Evolutionary conservation across 441 rosid species (phyloP).

Genomic region (Euphorbia celastroides): DNA sequence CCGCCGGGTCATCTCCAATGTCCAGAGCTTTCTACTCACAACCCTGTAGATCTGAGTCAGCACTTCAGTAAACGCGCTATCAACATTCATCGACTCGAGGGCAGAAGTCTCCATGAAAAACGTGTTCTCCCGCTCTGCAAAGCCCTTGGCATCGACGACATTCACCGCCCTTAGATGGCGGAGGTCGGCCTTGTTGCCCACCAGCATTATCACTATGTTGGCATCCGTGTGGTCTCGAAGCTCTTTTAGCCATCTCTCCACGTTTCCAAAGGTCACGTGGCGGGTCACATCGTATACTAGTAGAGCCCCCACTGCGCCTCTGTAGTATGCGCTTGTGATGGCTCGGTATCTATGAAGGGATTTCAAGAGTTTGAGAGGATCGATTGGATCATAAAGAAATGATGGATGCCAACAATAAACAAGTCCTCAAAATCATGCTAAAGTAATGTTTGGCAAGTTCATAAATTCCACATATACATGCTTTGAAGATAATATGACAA

Average conservation of each 20-base stretch:
- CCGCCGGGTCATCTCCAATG: constrained; percentile 46
- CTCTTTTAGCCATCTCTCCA: constrained; percentile 78
- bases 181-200: constrained; percentile 83
- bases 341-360: constrained; percentile 63
- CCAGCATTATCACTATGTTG: constrained; percentile 83
- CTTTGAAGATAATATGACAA: background rate
- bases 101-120: constrained; percentile 93
- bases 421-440: background rate
- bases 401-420: background rate
- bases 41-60: constrained; percentile 75
- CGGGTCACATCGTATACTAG: constrained; percentile 83
- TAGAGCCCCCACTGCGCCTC: constrained; percentile 93
- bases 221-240: constrained; percentile 86
- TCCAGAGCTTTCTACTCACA: constrained; percentile 83
- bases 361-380: background rate
- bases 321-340: constrained; percentile 80
- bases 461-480: background rate
- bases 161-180: constrained; percentile 80
- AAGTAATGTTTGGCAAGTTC: background rate
- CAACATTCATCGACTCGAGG: constrained; percentile 73
- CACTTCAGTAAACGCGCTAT: constrained; percentile 77
- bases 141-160: constrained; percentile 61
- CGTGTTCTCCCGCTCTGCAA: constrained; percentile 66
- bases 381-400: background rate
- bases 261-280: constrained; percentile 75